Base-by-base conservation (phyloP, 2,329 filamentous ascomycete genomes). In the Aspergillus calidoustus region DNA sequence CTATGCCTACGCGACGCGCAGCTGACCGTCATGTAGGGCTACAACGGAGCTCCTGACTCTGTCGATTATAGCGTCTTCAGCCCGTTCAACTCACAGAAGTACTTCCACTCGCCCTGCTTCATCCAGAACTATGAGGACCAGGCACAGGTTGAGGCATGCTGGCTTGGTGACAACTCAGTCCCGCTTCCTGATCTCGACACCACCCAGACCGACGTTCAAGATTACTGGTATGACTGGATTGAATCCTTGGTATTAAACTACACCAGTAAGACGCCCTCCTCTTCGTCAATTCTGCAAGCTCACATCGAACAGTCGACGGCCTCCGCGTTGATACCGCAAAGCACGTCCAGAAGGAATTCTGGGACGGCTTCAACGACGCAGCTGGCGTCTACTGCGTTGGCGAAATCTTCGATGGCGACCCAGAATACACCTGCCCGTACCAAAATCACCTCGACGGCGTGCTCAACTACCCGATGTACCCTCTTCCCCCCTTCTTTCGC, bases 151-250 rank as follows among this genome's bases (percentile, higher is more conserved):
- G 71, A 76, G 49, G 47, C 74, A 17, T 90, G 87, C 77, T 86
- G 84, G 83, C 76, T 84, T 19, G 83, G 83, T 22, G 80, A 83
- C 61, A 78, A 77, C n/a, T 81, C 79, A 17, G 82, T 86, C n/a
- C 79, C 82, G 0, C 82, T 91, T 0, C 86, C 88, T 0, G 88
- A 91, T 65, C 72, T 91, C 13, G 77, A 85, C 59, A 91, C 88
- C 0, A 80, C 84, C 47, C 77, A 80, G 31, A 57, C 75, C 0
- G 72, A 74, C 1, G 83, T 90, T 9, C 79, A 81, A 28, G 71
- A 72, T 17, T 76, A 84, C 3, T 86, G 84, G 71, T 78, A 85
- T 57, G 73, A 77, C n/a, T 91, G 89, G 89, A 80, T 91, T 66
- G 72, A 71, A 19, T 77, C 77, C 47, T 77, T 90, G 0, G 83